Percentiles rank a stretch among this genome's conserved stretches.
Evolutionary conservation across 805 yeast species (phyloP).

Genomic region (Kodamaea laetipori): DNA sequence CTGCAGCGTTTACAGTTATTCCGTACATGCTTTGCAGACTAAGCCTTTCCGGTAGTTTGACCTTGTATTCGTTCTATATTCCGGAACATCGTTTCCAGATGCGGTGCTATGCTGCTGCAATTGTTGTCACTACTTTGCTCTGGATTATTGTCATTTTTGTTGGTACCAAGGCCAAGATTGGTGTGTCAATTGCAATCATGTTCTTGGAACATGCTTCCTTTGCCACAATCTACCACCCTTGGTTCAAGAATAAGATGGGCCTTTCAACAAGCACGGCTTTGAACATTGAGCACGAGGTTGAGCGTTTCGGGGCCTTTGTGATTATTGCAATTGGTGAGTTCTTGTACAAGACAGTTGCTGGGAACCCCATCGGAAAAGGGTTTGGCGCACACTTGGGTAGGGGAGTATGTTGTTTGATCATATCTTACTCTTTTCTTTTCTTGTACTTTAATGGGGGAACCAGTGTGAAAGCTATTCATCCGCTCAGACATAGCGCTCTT

Average conservation of each 20-base stretch:
- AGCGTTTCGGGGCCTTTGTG: slow-evolving; percentile 57
- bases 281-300: slow-evolving; percentile 68
- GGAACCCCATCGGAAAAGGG: slow-evolving; percentile 50
- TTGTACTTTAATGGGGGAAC: slow-evolving; percentile 60
- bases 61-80: slow-evolving; percentile 47
- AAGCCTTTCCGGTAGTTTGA: slow-evolving; percentile 34
- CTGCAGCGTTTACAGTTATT: slow-evolving; percentile 47
- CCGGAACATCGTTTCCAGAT: slow-evolving; percentile 54
- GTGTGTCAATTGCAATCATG: slow-evolving; percentile 43
- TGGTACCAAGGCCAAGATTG: slow-evolving; percentile 47
- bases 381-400: slow-evolving; percentile 46
- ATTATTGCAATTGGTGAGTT: slow-evolving; percentile 70
- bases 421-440: slow-evolving; percentile 53
- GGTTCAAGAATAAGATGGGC: slow-evolving; percentile 43
- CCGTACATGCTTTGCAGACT: slow-evolving; percentile 52
- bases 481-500: slow-evolving; percentile 49
- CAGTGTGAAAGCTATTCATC: slow-evolving; percentile 49
- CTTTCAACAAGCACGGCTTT: slow-evolving; percentile 57
- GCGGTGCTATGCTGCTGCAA: slow-evolving; percentile 37
- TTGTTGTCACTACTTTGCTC: slow-evolving; percentile 37
- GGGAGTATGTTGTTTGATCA: slow-evolving; percentile 49
- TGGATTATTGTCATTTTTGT: slow-evolving; percentile 59
- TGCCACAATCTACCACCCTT: slow-evolving; percentile 48
- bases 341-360: slow-evolving; percentile 53
- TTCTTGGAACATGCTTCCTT: slow-evolving; percentile 44